Evolutionary conservation across 106 monocot species (phyloP).

Genomic region (Triglochin maritima): DNA sequence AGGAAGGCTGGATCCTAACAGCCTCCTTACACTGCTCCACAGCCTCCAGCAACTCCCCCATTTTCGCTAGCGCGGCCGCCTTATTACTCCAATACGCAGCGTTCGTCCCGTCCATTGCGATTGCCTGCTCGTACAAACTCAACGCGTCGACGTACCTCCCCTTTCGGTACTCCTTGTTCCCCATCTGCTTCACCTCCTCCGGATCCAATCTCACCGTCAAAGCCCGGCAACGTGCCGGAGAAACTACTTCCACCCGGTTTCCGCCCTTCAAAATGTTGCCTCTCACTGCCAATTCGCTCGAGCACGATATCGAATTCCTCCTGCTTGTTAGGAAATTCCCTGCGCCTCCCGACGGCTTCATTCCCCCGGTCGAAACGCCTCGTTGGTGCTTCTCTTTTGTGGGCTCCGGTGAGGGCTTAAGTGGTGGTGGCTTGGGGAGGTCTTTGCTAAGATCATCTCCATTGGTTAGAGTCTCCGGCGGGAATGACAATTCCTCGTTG

Average conservation of each 20-base stretch:
- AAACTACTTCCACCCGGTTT: no score
- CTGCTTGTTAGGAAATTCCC: no score
- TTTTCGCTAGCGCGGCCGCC: constrained; percentile 35
- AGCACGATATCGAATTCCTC: no score
- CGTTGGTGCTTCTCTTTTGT: background rate
- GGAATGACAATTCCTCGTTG: no score
- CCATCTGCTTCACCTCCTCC: constrained; percentile 52
- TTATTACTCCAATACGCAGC: constrained; percentile 50
- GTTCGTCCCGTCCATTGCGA: constrained; percentile 22
- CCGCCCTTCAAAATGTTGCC: background rate
- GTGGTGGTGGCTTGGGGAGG: no score
- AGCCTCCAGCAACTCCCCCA: constrained; percentile 48
- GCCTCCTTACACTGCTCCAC: constrained; percentile 43
- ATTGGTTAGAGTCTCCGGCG: no score
- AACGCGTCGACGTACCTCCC: constrained; percentile 42
- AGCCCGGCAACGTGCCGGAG: no score
- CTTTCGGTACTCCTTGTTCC: constrained; percentile 49
- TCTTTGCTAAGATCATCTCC: no score
- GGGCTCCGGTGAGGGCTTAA: no score
- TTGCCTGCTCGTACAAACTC: constrained; percentile 38
- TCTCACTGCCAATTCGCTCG: background rate
- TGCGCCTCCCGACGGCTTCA: no score
- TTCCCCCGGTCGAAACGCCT: no score
- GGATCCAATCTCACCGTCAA: constrained; percentile 24
- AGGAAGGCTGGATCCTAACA: constrained; percentile 35